A percentile compares a stretch with the other conserved stretches of the same genome.
Evolutionary conservation across 139 green algal species (phyloP).

Genomic region (Marvania coccoides): DNA sequence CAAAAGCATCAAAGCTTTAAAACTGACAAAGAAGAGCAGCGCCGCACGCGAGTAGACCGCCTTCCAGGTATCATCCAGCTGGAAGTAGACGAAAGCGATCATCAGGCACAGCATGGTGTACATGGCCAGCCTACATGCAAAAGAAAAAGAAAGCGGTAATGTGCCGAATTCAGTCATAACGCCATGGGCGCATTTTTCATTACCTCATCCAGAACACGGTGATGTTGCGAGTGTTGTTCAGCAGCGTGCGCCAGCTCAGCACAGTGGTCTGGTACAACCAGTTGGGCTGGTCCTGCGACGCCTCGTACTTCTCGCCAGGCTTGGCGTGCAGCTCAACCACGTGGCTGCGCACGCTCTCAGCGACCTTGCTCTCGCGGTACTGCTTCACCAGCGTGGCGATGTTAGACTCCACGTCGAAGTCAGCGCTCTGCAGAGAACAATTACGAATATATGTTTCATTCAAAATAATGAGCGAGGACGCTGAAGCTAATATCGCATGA

Average conservation of each 20-base stretch:
- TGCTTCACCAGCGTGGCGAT: constrained; percentile 20
- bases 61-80: constrained; percentile 42
- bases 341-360: background rate
- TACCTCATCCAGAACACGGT: constrained; percentile 65
- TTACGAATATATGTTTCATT: background rate
- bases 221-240: constrained; percentile 59
- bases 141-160: too few relatives aligned
- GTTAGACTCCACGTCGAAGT: constrained; percentile 15
- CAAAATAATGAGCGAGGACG: too few relatives aligned
- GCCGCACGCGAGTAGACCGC: constrained; percentile 37
- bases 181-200: too few relatives aligned
- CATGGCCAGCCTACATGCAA: constrained; percentile 29
- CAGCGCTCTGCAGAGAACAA: too few relatives aligned
- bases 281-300: background rate
- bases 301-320: constrained; percentile 7
- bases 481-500: too few relatives aligned
- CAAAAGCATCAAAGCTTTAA: too few relatives aligned
- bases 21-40: constrained; percentile 60
- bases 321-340: background rate
- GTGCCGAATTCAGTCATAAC: too few relatives aligned
- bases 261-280: constrained; percentile 8
- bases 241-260: constrained; percentile 34
- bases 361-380: constrained; percentile 15
- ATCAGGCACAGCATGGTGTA: constrained; percentile 28
- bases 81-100: constrained; percentile 30